Evolutionary conservation across 169 alveolate species (phyloP).

Genomic region (Amoebophrya sp.): DNA sequence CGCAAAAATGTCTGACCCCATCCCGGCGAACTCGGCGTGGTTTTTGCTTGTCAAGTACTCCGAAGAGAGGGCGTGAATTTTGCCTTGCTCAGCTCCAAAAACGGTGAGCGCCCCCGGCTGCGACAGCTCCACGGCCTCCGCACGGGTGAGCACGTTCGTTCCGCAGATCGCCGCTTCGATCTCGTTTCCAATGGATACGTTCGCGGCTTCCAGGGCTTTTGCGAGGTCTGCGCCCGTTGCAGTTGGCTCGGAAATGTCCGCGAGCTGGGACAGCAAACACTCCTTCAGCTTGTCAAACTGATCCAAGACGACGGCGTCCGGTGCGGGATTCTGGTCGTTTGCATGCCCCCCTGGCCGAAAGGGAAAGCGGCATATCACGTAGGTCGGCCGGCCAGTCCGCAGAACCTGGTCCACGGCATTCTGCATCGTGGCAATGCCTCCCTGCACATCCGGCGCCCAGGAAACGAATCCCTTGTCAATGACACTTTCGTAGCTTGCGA

Average conservation of each 20-base stretch:
- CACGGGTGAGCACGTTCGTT: not conserved
- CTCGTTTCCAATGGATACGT: not conserved
- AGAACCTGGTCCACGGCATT: not conserved
- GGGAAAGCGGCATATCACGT: not conserved
- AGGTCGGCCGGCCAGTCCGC: not conserved
- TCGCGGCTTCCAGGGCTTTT: not conserved
- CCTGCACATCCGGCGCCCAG: not conserved
- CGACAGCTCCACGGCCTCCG: not conserved
- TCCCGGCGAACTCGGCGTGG: not conserved
- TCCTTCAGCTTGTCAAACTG: not conserved
- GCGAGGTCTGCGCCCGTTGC: not conserved
- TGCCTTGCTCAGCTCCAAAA: not conserved
- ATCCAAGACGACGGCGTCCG: not conserved
- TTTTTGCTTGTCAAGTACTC: not conserved
- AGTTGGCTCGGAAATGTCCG: not conserved
- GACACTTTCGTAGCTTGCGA: not conserved
- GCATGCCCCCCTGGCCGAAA: not conserved
- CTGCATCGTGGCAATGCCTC: not conserved
- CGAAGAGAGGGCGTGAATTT: not conserved
- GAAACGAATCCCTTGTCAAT: not conserved
- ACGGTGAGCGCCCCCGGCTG: not conserved
- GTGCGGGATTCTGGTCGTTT: not conserved
- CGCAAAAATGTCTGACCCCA: not conserved
- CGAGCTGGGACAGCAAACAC: not conserved
- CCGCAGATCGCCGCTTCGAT: not conserved